Percentiles rank a stretch among this genome's conserved stretches.
phyloP scores from a whole-genome alignment of 1,284 basidiomycete genomes.

The Athelia sp. region DNA sequence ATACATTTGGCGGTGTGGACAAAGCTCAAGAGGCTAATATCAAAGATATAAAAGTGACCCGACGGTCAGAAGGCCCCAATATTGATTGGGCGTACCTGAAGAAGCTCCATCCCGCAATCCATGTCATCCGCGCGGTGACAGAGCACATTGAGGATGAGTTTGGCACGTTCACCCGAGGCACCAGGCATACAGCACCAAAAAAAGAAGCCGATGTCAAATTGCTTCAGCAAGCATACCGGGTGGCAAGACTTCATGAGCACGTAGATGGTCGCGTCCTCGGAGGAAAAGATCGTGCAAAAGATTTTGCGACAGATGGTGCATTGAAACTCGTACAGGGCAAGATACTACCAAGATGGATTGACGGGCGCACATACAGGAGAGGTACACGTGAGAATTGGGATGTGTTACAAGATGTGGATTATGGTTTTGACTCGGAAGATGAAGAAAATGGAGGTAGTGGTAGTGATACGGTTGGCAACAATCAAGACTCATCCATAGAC shows the following conservation, averaged over 20 bases:
- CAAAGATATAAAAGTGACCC: conserved; percentile 23
- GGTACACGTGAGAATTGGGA: neutral
- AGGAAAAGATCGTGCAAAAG: neutral
- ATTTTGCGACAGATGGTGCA: neutral
- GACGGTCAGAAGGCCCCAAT: conserved; percentile 18
- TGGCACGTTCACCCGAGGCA: conserved; percentile 15
- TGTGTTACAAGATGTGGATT: neutral
- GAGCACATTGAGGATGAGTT: conserved; percentile 21
- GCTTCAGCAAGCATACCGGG: neutral
- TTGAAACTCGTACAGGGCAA: neutral
- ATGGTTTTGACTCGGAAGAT: neutral
- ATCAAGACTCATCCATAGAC: no score
- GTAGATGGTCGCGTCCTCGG: neutral
- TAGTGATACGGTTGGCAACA: no score
- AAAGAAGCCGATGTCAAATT: conserved; percentile 12
- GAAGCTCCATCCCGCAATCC: conserved; percentile 25
- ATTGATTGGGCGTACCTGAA: conserved; percentile 23
- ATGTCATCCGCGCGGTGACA: conserved; percentile 16
- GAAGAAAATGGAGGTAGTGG: neutral
- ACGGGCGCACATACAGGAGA: neutral
- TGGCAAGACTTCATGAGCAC: neutral
- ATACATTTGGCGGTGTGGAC: conserved; percentile 19
- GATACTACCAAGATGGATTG: neutral
- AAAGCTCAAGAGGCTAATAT: conserved; percentile 27
- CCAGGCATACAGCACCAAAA: conserved; percentile 16